Evolutionary conservation across 768 basidiomycete genomes (phyloP).

Genomic region (Cystofilobasidium capitatum): DNA sequence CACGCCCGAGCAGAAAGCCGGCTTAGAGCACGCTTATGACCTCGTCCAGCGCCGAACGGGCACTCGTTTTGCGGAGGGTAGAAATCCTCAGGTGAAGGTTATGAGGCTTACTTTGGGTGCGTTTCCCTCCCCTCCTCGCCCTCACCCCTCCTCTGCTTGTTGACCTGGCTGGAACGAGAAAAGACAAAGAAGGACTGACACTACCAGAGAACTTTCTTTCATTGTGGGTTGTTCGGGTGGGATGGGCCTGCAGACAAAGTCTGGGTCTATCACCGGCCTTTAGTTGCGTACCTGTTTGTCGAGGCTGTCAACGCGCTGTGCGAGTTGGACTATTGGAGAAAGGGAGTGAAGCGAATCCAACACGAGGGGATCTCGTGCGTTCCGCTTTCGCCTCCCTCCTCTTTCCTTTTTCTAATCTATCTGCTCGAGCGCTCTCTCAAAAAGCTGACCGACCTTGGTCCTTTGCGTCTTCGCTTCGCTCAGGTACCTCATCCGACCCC

Average conservation of each 20-base stretch:
- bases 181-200: not conserved
- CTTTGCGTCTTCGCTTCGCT: not conserved
- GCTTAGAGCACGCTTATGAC: slow-evolving; percentile 54
- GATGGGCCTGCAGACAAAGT: slow-evolving; percentile 57
- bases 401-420: not conserved
- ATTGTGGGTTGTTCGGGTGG: too few relatives aligned
- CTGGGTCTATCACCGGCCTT: slow-evolving; percentile 57
- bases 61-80: slow-evolving; percentile 47
- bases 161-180: too few relatives aligned
- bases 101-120: slow-evolving; percentile 41
- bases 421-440: too few relatives aligned
- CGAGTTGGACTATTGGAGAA: slow-evolving; percentile 43
- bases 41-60: slow-evolving; percentile 66
- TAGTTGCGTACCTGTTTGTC: slow-evolving; percentile 42
- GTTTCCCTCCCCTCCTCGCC: slow-evolving; percentile 38
- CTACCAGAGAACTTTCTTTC: slow-evolving; percentile 52
- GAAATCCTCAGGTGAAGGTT: not conserved
- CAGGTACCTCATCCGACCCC: slow-evolving; percentile 67
- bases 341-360: slow-evolving; percentile 46
- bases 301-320: slow-evolving; percentile 32
- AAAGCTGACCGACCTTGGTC: too few relatives aligned
- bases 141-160: not conserved
- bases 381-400: slow-evolving; percentile 32
- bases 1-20: slow-evolving; percentile 39
- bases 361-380: too few relatives aligned